phyloP scores from a whole-genome alignment of 129 eudicot genomes.

The Scalesia atractyloides region DNA sequence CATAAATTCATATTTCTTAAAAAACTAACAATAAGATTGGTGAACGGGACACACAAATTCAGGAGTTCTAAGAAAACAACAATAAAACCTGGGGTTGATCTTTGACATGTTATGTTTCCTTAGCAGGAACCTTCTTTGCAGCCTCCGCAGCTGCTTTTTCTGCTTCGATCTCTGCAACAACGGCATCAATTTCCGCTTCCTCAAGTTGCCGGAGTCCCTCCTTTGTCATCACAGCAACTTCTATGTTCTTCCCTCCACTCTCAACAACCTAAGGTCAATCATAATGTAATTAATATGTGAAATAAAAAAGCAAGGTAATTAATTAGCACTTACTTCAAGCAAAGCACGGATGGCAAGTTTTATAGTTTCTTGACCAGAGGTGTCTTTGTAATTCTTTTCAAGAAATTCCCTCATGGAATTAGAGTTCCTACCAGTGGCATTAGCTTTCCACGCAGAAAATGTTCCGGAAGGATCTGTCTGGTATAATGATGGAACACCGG shows the following conservation, averaged over 20 bases:
- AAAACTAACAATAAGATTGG: constrained; percentile 13
- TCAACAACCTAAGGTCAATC: constrained; percentile 69
- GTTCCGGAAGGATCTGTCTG: constrained; percentile 97
- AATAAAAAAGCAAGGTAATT: background rate
- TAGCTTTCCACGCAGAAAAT: constrained; percentile 97
- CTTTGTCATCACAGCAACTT: constrained; percentile 97
- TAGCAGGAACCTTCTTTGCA: constrained; percentile 87
- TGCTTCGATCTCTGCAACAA: constrained; percentile 94
- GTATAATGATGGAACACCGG: constrained; percentile 73
- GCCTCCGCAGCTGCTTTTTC: constrained; percentile 99
- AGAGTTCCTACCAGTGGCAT: constrained; percentile 92
- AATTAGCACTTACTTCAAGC: constrained; percentile 66
- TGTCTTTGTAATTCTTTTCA: constrained; percentile 88
- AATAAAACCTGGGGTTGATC: background rate
- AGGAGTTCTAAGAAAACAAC: background rate
- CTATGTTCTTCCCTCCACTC: constrained; percentile 98
- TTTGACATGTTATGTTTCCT: constrained; percentile 48
- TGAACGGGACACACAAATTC: background rate
- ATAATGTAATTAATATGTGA: background rate
- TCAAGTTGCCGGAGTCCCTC: constrained; percentile 89
- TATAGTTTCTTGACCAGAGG: constrained; percentile 84
- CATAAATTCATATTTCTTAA: background rate
- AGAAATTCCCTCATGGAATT: constrained; percentile 81
- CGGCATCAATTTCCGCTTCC: constrained; percentile 89
- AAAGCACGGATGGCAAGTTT: constrained; percentile 83